These are phyloP conservation scores for Rhodotorula sp. DNA, from an alignment of 1,284 basidiomycete species.

Conservation along the genomic window DNA sequence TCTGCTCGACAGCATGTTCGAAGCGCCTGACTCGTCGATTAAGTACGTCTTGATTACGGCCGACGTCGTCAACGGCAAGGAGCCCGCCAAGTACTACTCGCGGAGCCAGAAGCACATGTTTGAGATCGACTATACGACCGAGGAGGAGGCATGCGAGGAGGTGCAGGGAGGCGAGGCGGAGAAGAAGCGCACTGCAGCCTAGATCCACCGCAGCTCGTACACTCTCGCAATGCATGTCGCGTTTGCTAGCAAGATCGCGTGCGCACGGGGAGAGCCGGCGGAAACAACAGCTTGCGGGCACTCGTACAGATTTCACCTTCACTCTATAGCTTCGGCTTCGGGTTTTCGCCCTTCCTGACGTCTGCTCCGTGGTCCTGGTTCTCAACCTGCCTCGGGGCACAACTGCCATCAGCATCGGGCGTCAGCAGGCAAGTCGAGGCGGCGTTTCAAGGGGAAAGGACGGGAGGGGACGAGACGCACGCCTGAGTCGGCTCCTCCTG, in stretches of 20 bases:
- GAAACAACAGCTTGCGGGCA: too few relatives aligned
- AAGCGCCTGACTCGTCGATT: constrained; percentile 52
- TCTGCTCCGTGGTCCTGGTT: background rate
- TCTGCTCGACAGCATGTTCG: constrained; percentile 83
- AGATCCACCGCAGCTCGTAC: too few relatives aligned
- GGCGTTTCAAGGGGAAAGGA: too few relatives aligned
- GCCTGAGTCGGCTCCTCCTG: background rate
- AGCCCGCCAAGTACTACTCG: constrained; percentile 56
- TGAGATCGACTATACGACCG: constrained; percentile 8
- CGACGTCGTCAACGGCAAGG: background rate
- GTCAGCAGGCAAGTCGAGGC: background rate
- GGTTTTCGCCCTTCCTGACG: background rate
- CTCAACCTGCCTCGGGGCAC: background rate
- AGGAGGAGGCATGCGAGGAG: constrained; percentile 5
- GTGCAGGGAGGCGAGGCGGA: background rate
- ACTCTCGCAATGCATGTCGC: too few relatives aligned
- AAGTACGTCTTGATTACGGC: constrained; percentile 58
- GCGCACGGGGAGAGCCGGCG: too few relatives aligned
- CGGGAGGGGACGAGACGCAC: background rate
- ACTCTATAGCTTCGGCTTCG: background rate
- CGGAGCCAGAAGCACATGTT: constrained; percentile 55
- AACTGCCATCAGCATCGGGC: background rate
- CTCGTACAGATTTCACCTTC: too few relatives aligned
- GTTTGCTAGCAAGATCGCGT: too few relatives aligned
- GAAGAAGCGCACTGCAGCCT: background rate